A percentile compares a stretch with the other conserved stretches of the same genome.
These are phyloP conservation scores for Pueraria montana DNA, from an alignment of 306 rosid species.

Conservation along the genomic window DNA sequence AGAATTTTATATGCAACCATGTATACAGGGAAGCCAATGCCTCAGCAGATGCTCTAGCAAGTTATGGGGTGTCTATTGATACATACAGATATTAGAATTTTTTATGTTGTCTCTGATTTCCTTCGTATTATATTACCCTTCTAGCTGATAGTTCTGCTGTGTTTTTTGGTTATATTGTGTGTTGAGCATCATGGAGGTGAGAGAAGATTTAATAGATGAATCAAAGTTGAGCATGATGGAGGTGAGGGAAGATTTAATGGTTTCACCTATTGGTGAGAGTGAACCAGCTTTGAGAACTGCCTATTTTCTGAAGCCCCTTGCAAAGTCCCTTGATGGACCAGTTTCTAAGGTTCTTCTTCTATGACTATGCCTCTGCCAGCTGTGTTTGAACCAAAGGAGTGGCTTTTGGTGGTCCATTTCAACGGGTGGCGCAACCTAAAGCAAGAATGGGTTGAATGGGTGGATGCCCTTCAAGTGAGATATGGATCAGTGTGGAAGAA, in stretches of 20 bases:
- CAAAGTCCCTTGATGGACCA: conserved; percentile 17
- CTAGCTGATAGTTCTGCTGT: too few relatives aligned
- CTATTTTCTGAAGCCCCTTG: conserved; percentile 58
- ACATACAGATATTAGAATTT: too few relatives aligned
- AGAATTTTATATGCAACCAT: too few relatives aligned
- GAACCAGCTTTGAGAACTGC: conserved; percentile 50
- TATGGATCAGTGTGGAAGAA: conserved; percentile 57
- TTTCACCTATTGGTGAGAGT: conserved; percentile 65
- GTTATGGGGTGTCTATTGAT: too few relatives aligned
- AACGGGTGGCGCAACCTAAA: conserved; percentile 48
- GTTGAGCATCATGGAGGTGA: too few relatives aligned
- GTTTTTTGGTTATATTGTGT: too few relatives aligned
- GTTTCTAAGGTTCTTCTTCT: background rate
- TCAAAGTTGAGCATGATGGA: conserved; percentile 45
- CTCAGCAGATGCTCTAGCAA: too few relatives aligned
- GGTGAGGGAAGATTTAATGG: conserved; percentile 54
- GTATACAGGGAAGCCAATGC: too few relatives aligned
- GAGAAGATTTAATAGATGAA: conserved; percentile 30
- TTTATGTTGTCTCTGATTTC: too few relatives aligned
- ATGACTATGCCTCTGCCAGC: background rate
- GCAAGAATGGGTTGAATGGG: conserved; percentile 51
- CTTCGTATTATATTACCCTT: too few relatives aligned
- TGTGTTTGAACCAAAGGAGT: conserved; percentile 20
- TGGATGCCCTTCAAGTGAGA: conserved; percentile 30
- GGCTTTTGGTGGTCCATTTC: conserved; percentile 43